Evolutionary conservation across 2,329 filamentous ascomycete genomes (phyloP).

Genomic region (Penicillium sp.): DNA sequence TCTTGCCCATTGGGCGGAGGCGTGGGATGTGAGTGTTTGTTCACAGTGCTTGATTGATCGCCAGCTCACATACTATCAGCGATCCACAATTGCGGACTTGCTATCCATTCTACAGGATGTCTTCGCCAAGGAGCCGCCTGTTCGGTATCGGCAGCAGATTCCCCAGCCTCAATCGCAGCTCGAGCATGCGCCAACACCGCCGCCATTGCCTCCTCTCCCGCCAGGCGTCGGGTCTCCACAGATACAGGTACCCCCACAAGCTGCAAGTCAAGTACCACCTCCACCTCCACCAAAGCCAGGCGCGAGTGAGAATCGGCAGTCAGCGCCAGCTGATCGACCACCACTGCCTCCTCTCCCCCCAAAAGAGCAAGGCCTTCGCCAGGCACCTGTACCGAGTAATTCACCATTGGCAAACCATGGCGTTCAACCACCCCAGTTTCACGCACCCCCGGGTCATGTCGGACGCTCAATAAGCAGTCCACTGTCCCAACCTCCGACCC

Average conservation of each 20-base stretch:
- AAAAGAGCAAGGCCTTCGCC: slow-evolving; percentile 28
- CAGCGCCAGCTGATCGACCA: slow-evolving; percentile 25
- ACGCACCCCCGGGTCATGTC: slow-evolving; percentile 2
- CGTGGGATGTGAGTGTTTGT: slow-evolving; percentile 75
- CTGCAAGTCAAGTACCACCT: slow-evolving; percentile 29
- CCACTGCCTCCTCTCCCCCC: slow-evolving; percentile 44
- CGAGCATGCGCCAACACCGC: slow-evolving; percentile 50
- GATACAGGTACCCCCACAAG: slow-evolving; percentile 30
- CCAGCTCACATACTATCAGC: slow-evolving; percentile 49
- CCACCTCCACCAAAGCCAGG: slow-evolving; percentile 43
- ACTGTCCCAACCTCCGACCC: background rate
- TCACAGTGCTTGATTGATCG: background rate
- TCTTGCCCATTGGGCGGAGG: slow-evolving; percentile 82
- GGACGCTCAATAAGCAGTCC: slow-evolving; percentile 1
- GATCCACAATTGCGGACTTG: slow-evolving; percentile 81
- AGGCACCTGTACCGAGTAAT: slow-evolving; percentile 9
- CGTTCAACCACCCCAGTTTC: slow-evolving; percentile 26
- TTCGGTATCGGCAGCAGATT: slow-evolving; percentile 66
- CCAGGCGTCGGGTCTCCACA: slow-evolving; percentile 57
- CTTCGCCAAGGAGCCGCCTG: slow-evolving; percentile 92
- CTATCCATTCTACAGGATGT: slow-evolving; percentile 79
- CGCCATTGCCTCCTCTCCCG: slow-evolving; percentile 72
- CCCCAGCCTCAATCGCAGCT: slow-evolving; percentile 33
- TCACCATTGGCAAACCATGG: slow-evolving; percentile 12
- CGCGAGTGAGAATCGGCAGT: slow-evolving; percentile 17